A percentile compares a stretch with the other conserved stretches of the same genome.
phyloP scores from a whole-genome alignment of 768 basidiomycete species.

The Mycena galericulata region DNA sequence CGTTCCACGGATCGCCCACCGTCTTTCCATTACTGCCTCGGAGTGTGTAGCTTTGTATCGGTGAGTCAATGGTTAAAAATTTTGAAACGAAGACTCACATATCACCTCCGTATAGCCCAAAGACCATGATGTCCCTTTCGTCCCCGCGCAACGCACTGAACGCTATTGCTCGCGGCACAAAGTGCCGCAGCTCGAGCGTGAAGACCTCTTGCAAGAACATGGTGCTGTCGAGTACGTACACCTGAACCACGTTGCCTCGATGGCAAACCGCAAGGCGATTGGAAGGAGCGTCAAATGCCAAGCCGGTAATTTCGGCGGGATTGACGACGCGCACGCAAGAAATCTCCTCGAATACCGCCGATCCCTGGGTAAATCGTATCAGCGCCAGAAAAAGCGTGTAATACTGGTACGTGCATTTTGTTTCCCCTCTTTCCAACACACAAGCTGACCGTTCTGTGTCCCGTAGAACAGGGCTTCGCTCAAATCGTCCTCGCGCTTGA shows the following conservation, averaged over 20 bases:
- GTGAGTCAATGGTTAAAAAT: constrained; percentile 10
- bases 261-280: constrained; percentile 35
- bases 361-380: constrained; percentile 12
- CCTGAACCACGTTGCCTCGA: constrained; percentile 32
- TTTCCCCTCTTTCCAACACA: constrained; percentile 31
- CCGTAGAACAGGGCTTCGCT: constrained; percentile 31
- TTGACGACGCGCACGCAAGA: background rate
- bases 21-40: constrained; percentile 23
- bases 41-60: constrained; percentile 31
- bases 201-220: constrained; percentile 31
- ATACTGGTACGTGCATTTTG: constrained; percentile 14
- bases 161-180: constrained; percentile 33
- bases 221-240: constrained; percentile 24
- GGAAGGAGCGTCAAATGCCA: constrained; percentile 33
- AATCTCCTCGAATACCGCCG: constrained; percentile 16
- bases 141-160: constrained; percentile 30
- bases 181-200: constrained; percentile 24
- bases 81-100: constrained; percentile 29
- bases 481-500: too few species aligned
- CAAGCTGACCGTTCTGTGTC: constrained; percentile 29
- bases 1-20: constrained; percentile 11
- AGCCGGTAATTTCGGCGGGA: constrained; percentile 34
- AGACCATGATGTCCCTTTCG: constrained; percentile 30
- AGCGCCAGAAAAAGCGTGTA: background rate
- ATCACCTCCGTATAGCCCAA: constrained; percentile 33